These are phyloP conservation scores for Kwoniella shandongensis DNA, from an alignment of 768 basidiomycete genomes.

Conservation along the genomic window DNA sequence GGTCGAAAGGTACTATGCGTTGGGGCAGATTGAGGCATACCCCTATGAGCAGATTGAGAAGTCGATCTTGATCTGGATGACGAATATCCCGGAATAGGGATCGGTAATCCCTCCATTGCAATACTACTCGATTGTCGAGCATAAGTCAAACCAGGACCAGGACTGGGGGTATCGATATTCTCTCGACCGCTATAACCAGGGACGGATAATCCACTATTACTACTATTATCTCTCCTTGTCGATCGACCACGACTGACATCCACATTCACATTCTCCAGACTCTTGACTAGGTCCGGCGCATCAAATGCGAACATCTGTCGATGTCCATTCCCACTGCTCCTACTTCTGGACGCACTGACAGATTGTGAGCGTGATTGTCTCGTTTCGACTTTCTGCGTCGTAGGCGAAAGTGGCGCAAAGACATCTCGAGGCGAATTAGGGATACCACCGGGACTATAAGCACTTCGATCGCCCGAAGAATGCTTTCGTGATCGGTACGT, in stretches of 20 bases:
- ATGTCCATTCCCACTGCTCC: constrained; percentile 20
- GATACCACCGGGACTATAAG: neutral
- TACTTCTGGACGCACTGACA: constrained; percentile 20
- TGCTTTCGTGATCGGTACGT: neutral
- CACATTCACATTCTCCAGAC: constrained; percentile 8
- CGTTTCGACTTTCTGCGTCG: neutral
- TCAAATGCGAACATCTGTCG: constrained; percentile 23
- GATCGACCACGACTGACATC: constrained; percentile 8
- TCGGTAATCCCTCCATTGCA: constrained; percentile 8
- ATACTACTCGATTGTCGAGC: constrained; percentile 10
- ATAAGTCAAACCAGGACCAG: constrained; percentile 11
- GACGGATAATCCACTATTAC: neutral
- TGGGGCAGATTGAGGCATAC: constrained; percentile 13
- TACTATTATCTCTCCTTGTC: constrained; percentile 5
- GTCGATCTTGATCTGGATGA: constrained; percentile 8
- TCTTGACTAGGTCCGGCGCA: constrained; percentile 13
- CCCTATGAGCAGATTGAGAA: constrained; percentile 3
- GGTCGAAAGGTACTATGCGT: constrained; percentile 2
- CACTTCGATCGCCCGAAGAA: too few species aligned
- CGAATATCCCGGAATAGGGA: constrained; percentile 8
- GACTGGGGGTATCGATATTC: too few species aligned
- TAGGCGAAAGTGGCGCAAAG: constrained; percentile 2
- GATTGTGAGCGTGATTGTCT: constrained; percentile 23
- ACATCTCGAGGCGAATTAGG: neutral
- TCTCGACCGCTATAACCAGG: neutral